Evolutionary conservation across 75 land plant species (phyloP), one percentile per base, ranked within the genome.

Genomic region (Azolla pinnata): DNA sequence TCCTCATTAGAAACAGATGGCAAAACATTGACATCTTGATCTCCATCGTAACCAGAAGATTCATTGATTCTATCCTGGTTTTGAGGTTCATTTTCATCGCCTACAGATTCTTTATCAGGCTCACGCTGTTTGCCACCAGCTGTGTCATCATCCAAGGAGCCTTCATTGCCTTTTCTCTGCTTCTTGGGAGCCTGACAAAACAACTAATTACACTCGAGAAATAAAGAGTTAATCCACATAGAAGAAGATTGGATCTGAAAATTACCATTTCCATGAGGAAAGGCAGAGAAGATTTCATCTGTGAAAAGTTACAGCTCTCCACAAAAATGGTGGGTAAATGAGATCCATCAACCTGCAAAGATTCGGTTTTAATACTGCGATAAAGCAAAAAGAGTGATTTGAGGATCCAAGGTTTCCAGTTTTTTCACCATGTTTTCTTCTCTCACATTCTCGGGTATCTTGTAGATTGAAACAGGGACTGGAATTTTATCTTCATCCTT

Each of bases 391-490:
- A 46, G 49, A 4, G n/a, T 23, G 2, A 46, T 18, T 2, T 14
- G 3, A 46, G 21, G 21, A 2, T 46, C n/a, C 14, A 46, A 46
- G 49, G 21, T 4, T 38, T 3, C 70, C 46, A 55, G 29, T 44
- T 33, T 32, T 52, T 38, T 29, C 19, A 8, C 31, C 70, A 50
- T 68, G 66, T 4, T 47, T 73, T 48, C 60, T 54, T 48, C 69
- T 55, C 38, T 75, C 67, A 46, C 49, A 46, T 3, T 46, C 20
- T 72, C 80, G 34, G 33, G 4, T 38, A 60, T 56, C 50, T 59
- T 68, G 63, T 79, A 85, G 1, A 85, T 59, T 29, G 54, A 18
- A 8, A 55, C 0, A 25, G 85, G 85, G 18, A 85, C 72, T 9
- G 73, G 26, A 34, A 74, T 52, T 19, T 67, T 9, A 19, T 54